Conservation (phyloP, 805 yeast species). For the Spathaspora passalidarum region DNA sequence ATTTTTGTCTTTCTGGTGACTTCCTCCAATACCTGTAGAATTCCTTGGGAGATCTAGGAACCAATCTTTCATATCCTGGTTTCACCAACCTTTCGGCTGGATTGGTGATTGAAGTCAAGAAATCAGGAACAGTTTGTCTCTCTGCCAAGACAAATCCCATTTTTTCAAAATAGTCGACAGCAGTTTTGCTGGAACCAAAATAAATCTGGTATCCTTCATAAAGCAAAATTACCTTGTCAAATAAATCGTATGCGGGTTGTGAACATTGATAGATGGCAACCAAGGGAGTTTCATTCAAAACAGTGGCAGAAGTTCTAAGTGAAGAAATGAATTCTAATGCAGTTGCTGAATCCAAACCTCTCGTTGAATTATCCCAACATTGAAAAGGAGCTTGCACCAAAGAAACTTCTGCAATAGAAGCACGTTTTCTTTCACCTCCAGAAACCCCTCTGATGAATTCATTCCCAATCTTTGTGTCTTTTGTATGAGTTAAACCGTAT, state of each 20-base stretch:
- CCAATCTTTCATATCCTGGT: constrained; percentile 32
- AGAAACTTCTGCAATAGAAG: constrained; percentile 64
- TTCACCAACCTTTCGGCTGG: constrained; percentile 29
- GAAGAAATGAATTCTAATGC: constrained; percentile 65
- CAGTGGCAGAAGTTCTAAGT: constrained; percentile 55
- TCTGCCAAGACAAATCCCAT: constrained; percentile 40
- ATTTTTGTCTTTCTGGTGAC: constrained; percentile 40
- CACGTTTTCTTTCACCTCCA: constrained; percentile 74
- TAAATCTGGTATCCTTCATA: constrained; percentile 61
- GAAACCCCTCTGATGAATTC: constrained; percentile 69
- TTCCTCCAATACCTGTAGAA: constrained; percentile 28
- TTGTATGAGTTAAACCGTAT: constrained; percentile 57
- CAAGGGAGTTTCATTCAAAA: constrained; percentile 54
- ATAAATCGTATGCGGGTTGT: constrained; percentile 57
- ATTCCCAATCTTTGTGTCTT: constrained; percentile 62
- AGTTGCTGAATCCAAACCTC: constrained; percentile 70
- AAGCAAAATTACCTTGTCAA: constrained; percentile 35
- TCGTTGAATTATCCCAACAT: constrained; percentile 69
- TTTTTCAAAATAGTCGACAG: constrained; percentile 36
- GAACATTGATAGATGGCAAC: constrained; percentile 70
- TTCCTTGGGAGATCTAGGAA: constrained; percentile 26
- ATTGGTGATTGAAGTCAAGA: constrained; percentile 28
- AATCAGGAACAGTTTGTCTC: constrained; percentile 39
- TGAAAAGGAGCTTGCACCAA: constrained; percentile 51
- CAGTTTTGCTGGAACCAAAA: constrained; percentile 53